Base-by-base conservation (phyloP, 2,329 filamentous ascomycete species). In the Colletotrichum orbiculare region DNA sequence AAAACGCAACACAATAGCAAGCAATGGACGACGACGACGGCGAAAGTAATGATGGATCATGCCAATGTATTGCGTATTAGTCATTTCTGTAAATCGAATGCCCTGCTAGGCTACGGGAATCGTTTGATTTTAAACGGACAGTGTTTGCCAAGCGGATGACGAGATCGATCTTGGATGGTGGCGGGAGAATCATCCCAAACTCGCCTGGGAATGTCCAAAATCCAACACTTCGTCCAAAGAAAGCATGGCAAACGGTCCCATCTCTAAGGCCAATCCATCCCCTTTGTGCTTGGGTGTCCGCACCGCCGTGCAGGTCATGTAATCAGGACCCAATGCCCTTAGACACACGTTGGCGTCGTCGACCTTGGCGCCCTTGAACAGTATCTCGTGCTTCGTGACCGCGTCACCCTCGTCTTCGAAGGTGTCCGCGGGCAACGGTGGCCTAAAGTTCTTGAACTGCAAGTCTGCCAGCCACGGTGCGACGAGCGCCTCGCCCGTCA, bases 401-500 rank as follows among this genome's bases (percentile, higher is more conserved):
- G 77, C 69, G 66, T 77, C 74, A 56, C 77, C 70, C 50, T 71
- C 74, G 38, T 77, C 75, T 35, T 77, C 72, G 5, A 79, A 72
- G 12, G 55, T 69, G 1, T 49, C 49, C 33, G 73, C 74, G 8
- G 76, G 74, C 57, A 61, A 67, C 4, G 89, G 89, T 53, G 89
- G 85, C 54, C 81, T 79, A 56, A 92, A 90, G 53, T 82, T 79
- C 63, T 82, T 80, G 73, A 95, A 92, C 71, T 94, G 89, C 8
- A 94, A 79, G 54, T 91, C 85, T 54, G 80, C 80, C 53, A 95
- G 81, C 92, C 92, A 95, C 4, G 82, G 81, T 0, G 92, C 92
- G 8, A 94, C 81, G 63, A 95, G 81, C 0, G 91, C 92, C 71
- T 94, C 91, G 34, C 92, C 92, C 37, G 91, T 91, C 79, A 95